Evolutionary conservation across 176 grass and related monocot genomes (phyloP), one percentile per base, ranked within the genome.

Genomic region (Triticum monococcum): DNA sequence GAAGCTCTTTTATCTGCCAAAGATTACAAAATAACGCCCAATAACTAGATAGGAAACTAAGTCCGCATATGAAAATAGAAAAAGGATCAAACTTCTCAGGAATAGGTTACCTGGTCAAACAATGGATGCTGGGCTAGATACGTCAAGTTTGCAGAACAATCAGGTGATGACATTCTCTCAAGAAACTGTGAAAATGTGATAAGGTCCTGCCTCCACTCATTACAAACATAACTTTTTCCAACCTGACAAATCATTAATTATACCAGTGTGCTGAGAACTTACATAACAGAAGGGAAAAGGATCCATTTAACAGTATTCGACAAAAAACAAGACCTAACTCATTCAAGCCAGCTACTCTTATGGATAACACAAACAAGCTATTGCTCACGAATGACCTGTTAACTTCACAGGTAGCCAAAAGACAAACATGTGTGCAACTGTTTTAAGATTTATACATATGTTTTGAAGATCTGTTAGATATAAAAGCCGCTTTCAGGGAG

Each of bases 121-220:
- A 98, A 86, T 33, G 89, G 94, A 92, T 98, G 93, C 65, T 96
- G 92, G 3, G 90, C 93, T 88, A 98, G 80, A 92, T 92, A 96
- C 24, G 90, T 83, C 74, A 94, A 77, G 65, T 83, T 94, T 57
- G 78, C 41, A 54, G 88, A 78, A 75, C 48, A 78, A 75, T 98
- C 87, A 87, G 78, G 52, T 35, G 88, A 92, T 72, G 85, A 90
- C 79, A 92, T 90, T 72, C 89, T 92, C 76, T 96, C 88, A 67
- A 98, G 92, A 81, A 98, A 96, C 38, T 98, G 88, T 82, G 97
- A 92, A 68, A 98, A 96, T 64, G 92, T 94, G 24, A 98, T 92
- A 61, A 98, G 82, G 67, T 96, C 94, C 75, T 96, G 94, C 80
- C 95, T 98, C 94, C 87, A 91, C n/a, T 96, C 94, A 85, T 71